Evolutionary conservation across 345 rosid species (phyloP).

Genomic region (Passiflora organensis): DNA sequence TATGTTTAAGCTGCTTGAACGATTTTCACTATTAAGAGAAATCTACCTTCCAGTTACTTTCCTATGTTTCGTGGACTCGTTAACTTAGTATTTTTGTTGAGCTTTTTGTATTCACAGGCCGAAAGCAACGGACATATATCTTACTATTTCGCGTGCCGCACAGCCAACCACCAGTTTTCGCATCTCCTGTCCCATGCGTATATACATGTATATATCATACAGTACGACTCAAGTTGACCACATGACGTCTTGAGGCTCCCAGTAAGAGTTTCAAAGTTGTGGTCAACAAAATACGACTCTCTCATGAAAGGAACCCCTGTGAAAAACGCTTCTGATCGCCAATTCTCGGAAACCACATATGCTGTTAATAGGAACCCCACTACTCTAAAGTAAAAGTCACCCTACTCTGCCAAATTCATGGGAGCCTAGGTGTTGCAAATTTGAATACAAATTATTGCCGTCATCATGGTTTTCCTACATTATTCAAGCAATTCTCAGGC

Average conservation of each 20-base stretch:
- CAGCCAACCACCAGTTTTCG: conserved; percentile 11
- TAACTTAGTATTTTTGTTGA: too few relatives aligned
- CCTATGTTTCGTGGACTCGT: too few relatives aligned
- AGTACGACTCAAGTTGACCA: conserved; percentile 1
- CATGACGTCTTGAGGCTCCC: conserved; percentile 19
- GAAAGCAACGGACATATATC: too few relatives aligned
- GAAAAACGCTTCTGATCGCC: background rate
- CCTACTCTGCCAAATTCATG: too few relatives aligned
- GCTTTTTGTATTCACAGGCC: too few relatives aligned
- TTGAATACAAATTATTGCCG: too few relatives aligned
- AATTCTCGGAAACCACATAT: background rate
- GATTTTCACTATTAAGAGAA: too few relatives aligned
- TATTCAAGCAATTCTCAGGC: too few relatives aligned
- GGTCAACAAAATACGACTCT: conserved; percentile 16
- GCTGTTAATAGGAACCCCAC: background rate
- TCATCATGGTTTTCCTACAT: too few relatives aligned
- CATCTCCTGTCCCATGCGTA: background rate
- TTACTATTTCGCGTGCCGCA: background rate
- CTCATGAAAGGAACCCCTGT: background rate
- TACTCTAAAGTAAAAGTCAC: background rate
- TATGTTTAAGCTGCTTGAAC: too few relatives aligned
- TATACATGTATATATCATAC: background rate
- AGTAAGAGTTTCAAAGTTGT: conserved; percentile 13
- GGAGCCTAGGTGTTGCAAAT: too few relatives aligned
- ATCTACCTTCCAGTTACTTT: too few relatives aligned